Percentiles rank a stretch among this genome's conserved stretches.
phyloP scores from a whole-genome alignment of 1,284 basidiomycete species.

The Takashimella tepidaria region DNA sequence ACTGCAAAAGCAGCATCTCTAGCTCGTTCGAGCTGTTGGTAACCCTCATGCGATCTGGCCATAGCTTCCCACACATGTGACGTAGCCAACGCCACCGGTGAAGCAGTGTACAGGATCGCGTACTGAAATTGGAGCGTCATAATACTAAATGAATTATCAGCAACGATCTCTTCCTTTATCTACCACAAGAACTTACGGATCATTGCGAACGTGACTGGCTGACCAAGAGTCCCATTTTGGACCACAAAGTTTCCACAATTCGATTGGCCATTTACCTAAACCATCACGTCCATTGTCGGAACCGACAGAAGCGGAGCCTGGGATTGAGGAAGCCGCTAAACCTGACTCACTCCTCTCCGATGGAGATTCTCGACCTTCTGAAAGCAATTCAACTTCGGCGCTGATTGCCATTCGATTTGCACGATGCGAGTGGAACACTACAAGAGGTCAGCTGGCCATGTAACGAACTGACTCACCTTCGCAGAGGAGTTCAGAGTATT shows the following conservation, averaged over 20 bases:
- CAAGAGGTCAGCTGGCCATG: too few relatives aligned
- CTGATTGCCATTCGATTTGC: neutral
- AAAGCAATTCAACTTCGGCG: neutral
- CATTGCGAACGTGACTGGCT: constrained; percentile 11
- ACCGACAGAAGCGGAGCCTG: neutral
- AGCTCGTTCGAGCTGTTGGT: constrained; percentile 36
- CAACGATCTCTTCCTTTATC: neutral
- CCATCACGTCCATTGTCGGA: neutral
- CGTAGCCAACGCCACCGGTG: constrained; percentile 32
- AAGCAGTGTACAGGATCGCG: constrained; percentile 38
- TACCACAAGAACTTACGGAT: constrained; percentile 28
- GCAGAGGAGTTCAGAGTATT: constrained; percentile 41
- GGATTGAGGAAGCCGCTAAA: neutral
- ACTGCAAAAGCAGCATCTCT: constrained; percentile 44
- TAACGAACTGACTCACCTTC: constrained; percentile 37
- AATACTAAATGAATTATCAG: constrained; percentile 19
- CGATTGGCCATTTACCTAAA: constrained; percentile 7
- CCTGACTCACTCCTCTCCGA: neutral
- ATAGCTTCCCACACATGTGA: constrained; percentile 37
- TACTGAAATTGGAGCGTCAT: constrained; percentile 43
- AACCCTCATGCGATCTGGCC: constrained; percentile 32
- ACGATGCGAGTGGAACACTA: neutral
- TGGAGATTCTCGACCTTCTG: neutral
- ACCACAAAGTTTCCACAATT: constrained; percentile 29
- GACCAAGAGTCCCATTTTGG: constrained; percentile 34